Evolutionary conservation across 2,329 filamentous ascomycete species (phyloP).

Genomic region (Fusarium sp.): DNA sequence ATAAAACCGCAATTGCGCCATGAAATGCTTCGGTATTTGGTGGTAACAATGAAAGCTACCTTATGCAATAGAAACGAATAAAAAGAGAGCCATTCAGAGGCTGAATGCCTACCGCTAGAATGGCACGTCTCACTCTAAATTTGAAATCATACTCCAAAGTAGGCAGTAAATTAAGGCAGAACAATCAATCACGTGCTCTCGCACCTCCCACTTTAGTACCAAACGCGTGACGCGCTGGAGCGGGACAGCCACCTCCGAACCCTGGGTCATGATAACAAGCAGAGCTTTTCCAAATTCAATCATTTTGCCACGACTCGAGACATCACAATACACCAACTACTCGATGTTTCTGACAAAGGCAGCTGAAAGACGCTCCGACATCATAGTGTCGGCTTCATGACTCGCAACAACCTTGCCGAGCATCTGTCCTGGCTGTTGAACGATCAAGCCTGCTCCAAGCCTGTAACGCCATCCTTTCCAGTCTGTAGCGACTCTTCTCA

Average conservation of each 20-base stretch:
- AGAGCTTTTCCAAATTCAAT: conserved; percentile 19
- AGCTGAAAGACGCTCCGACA: conserved; percentile 38
- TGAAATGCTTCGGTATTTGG: background rate
- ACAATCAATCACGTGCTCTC: conserved; percentile 41
- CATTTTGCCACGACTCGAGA: conserved; percentile 8
- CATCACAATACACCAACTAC: conserved; percentile 11
- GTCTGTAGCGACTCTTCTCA: conserved; percentile 43
- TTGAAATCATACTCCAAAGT: background rate
- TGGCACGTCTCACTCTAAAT: background rate
- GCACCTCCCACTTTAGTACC: conserved; percentile 47
- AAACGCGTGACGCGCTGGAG: conserved; percentile 44
- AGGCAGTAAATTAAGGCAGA: background rate
- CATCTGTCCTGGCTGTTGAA: conserved; percentile 67
- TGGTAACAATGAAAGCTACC: background rate
- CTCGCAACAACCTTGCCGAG: conserved; percentile 68
- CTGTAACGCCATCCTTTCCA: conserved; percentile 52
- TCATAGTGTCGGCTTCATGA: conserved; percentile 61
- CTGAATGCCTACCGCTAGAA: background rate
- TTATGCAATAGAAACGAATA: background rate
- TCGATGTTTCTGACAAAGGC: conserved; percentile 40
- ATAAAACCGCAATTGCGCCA: background rate
- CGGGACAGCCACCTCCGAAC: conserved; percentile 25
- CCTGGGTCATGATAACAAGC: conserved; percentile 39
- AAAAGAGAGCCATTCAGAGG: background rate
- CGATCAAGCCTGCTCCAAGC: conserved; percentile 55